Evolutionary conservation across 192 early-diverging fungal genomes (phyloP), one percentile per base, ranked within the genome.

Genomic region (Diversispora eburnea): DNA sequence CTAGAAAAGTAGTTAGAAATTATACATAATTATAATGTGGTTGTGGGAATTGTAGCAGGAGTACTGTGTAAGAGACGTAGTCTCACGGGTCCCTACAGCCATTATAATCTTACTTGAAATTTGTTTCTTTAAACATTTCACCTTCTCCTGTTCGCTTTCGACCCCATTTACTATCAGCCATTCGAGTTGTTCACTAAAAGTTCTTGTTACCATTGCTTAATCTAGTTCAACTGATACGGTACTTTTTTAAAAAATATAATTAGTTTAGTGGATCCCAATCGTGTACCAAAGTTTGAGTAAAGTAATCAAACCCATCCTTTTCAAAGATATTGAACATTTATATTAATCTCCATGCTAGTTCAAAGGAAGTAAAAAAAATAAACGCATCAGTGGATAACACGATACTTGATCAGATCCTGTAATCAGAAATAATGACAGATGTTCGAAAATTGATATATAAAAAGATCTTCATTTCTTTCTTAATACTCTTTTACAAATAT

Each of bases 231-330:
- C 2, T 33, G 54, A 73, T 42, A 19, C 39, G 60, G n/a, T 25
- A 48, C 41, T 63, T 73, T 51, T 20, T 59, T 59, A 73, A 25
- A 56, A 60, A 8, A 41, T 13, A 56, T 67, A 39, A 64, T 73
- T 73, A 73, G n/a, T 2, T 39, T 43, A 64, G 45, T 55, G 61
- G 20, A 73, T 48, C 72, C 72, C 72, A 73, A 25, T 73, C 72
- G 42, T 25, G 8, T 8, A 49, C 55, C 7, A 42, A 41, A 22
- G 60, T 73, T 48, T 73, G 19, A 73, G 39, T n/a, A 73, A 73
- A 73, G 72, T 73, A 73, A 48, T 59, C 42, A n/a, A 64, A 73
- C 45, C 72, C 58, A 62, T 4, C 19, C 13, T 63, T 63, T 10
- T 72, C 70, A 55, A 60, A 13, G 43, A 47, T 15, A 46, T 8